A percentile compares a stretch with the other conserved stretches of the same genome.
Evolutionary conservation across 768 basidiomycete genomes (phyloP).

Genomic region (Mycena filopes): DNA sequence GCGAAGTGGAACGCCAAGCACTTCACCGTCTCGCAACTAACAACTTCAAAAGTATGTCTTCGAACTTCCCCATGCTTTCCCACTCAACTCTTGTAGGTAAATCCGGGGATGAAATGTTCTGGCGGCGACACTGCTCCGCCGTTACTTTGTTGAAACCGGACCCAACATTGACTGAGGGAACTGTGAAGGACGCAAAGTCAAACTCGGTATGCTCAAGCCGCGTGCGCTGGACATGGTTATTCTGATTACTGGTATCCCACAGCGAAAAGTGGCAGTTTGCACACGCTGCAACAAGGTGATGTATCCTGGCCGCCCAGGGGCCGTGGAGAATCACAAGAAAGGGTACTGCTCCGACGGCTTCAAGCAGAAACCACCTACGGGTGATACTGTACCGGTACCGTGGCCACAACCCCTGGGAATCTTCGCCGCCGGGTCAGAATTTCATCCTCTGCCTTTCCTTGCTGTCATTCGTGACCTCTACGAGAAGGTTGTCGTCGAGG

Average conservation of each 20-base stretch:
- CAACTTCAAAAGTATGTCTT: not conserved
- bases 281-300: slow-evolving; percentile 6
- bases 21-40: not conserved
- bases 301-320: not conserved
- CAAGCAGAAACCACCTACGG: not conserved
- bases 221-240: too few relatives aligned
- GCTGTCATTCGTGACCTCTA: not conserved
- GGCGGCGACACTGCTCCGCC: not conserved
- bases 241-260: too few relatives aligned
- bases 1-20: not conserved
- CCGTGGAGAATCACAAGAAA: slow-evolving; percentile 15
- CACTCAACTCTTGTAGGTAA: not conserved
- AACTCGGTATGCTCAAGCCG: not conserved
- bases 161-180: too few relatives aligned
- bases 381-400: not conserved
- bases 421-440: slow-evolving; percentile 6
- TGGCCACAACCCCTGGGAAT: slow-evolving; percentile 15
- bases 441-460: slow-evolving; percentile 8
- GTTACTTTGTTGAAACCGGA: too few relatives aligned
- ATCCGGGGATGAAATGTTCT: not conserved
- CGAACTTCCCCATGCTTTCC: not conserved
- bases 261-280: not conserved
- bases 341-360: slow-evolving; percentile 16
- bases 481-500: not conserved
- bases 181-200: not conserved